Percentiles rank a stretch among this genome's conserved stretches.
Evolutionary conservation across 225 moss, liverwort and hornwort species (phyloP).

Genomic region (Pseudoscleropodium purum): DNA sequence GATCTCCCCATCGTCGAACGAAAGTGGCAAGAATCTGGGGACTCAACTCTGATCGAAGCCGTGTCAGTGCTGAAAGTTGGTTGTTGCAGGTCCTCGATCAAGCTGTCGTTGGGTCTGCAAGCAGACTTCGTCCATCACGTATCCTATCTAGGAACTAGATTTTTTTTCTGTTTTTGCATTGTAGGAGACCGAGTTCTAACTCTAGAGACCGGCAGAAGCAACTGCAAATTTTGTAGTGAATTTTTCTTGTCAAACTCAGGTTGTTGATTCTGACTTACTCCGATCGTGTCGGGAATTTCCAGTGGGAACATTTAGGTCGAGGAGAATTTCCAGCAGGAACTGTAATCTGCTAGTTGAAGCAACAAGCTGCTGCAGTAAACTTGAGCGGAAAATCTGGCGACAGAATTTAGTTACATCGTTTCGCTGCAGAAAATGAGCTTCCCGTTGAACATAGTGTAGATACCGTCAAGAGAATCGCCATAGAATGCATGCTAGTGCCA

Average conservation of each 20-base stretch:
- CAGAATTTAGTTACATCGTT: not conserved
- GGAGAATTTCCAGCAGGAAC: not conserved
- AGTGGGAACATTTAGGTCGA: not conserved
- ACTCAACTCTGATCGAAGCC: not conserved
- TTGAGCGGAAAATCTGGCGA: not conserved
- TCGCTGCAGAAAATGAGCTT: not conserved
- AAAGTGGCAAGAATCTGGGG: not conserved
- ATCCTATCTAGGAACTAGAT: not conserved
- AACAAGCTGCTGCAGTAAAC: not conserved
- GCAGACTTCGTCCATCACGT: not conserved
- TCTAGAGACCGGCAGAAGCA: not conserved
- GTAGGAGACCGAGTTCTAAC: not conserved
- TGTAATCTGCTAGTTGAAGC: not conserved
- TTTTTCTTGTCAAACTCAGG: not conserved
- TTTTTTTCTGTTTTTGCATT: not conserved
- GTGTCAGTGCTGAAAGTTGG: not conserved
- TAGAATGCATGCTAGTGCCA: not conserved
- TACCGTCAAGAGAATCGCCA: not conserved
- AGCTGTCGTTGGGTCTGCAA: not conserved
- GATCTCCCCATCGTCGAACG: not conserved
- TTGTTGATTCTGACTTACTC: not conserved
- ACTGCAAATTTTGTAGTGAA: not conserved
- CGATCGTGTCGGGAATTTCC: not conserved
- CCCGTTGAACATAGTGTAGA: too few relatives aligned
- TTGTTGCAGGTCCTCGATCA: not conserved